Evolutionary conservation across 352 stramenopile species (phyloP).

Genomic region (Globisporangium lucens): DNA sequence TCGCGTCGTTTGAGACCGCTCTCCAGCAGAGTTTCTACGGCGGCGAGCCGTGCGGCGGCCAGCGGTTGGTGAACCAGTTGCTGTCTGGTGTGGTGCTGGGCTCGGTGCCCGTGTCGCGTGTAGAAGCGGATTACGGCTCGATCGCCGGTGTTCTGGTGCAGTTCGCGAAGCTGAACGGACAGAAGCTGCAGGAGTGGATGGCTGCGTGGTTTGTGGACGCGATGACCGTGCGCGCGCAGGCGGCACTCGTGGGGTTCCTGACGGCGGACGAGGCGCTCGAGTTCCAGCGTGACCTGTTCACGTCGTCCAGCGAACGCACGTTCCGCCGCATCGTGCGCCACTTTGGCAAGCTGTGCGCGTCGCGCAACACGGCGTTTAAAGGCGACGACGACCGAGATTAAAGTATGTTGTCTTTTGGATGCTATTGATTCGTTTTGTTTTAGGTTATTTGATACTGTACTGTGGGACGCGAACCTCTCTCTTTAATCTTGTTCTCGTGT

Average conservation of each 20-base stretch:
- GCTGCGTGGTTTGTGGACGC: constrained; percentile 64
- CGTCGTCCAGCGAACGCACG: constrained; percentile 50
- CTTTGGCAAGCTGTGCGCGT: constrained; percentile 80
- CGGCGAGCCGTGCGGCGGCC: constrained; percentile 24
- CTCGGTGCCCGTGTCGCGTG: constrained; percentile 46
- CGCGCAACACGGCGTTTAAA: constrained; percentile 58
- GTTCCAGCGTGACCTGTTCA: constrained; percentile 74
- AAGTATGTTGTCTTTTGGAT: constrained; percentile 16
- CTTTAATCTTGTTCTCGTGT: neutral
- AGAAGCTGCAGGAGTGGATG: constrained; percentile 53
- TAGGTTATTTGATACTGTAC: neutral
- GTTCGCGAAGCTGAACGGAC: constrained; percentile 62
- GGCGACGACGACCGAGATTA: constrained; percentile 25
- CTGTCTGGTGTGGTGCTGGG: constrained; percentile 65
- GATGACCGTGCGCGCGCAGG: constrained; percentile 32
- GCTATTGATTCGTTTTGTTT: neutral
- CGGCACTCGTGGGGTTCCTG: constrained; percentile 50
- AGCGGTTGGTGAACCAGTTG: constrained; percentile 59
- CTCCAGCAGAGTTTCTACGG: constrained; percentile 26
- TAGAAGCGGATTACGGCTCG: constrained; percentile 83
- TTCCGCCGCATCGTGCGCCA: constrained; percentile 76
- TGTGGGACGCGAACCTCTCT: neutral
- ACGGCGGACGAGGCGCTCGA: constrained; percentile 47
- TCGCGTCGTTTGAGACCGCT: constrained; percentile 19
- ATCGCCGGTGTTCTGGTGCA: constrained; percentile 68